Percentiles rank a stretch among this genome's conserved stretches.
Evolutionary conservation across 305 asterid genomes (phyloP).

Genomic region (Ajuga reptans): DNA sequence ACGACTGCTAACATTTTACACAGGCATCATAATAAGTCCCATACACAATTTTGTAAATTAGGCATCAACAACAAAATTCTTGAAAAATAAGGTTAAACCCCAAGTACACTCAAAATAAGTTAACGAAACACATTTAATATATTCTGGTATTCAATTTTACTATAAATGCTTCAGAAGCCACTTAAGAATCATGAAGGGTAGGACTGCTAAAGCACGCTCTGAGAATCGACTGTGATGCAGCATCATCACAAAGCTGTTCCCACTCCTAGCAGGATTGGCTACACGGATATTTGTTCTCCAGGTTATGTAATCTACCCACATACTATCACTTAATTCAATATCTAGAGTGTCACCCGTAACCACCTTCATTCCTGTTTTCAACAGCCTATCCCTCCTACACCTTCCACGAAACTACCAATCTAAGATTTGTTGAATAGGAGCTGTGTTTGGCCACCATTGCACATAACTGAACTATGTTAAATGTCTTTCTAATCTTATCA

Average conservation of each 20-base stretch:
- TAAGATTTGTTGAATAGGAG: no score
- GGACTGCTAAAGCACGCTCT: neutral
- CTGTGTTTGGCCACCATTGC: no score
- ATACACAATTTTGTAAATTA: neutral
- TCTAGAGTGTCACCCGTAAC: neutral
- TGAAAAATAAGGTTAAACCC: neutral
- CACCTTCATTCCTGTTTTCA: neutral
- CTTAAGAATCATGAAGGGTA: neutral
- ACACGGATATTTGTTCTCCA: neutral
- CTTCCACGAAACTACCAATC: no score
- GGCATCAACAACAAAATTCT: neutral
- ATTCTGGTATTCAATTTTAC: neutral
- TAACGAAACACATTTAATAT: neutral
- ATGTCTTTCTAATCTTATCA: neutral
- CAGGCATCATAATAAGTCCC: neutral
- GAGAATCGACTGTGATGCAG: neutral
- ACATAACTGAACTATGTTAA: no score
- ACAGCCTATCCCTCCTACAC: neutral
- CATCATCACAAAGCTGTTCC: neutral
- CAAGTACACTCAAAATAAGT: neutral
- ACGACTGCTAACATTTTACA: neutral
- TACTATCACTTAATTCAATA: neutral
- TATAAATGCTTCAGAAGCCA: neutral
- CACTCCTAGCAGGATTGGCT: neutral
- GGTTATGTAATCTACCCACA: neutral